Evolutionary conservation across 208 protist species (phyloP), one percentile per base, ranked within the genome.

Genomic region (Novymonas esmeraldas): DNA sequence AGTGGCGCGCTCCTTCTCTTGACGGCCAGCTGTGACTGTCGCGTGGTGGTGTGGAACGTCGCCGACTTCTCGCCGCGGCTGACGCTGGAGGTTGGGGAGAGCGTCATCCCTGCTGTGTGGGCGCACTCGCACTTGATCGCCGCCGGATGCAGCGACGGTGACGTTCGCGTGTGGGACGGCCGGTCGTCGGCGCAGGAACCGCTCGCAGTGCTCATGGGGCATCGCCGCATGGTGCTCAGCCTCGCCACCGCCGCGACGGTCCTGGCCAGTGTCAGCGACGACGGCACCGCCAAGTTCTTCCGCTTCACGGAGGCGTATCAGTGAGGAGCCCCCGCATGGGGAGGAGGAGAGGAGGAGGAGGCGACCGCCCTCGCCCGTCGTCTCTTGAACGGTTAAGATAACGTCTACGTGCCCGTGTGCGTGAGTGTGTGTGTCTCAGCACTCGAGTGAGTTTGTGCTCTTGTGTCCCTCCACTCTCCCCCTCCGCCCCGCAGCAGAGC

Each of bases 131-230:
- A 84, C 54, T 48, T 82, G 16, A 51, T 94, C 16, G 79, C 79
- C 1, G 88, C 84, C 0, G 91, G 91, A 13, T 96, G 86, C 70
- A 93, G 88, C 48, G 91, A 96, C 64, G 91, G 86, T 13, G 63
- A 78, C 38, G 70, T 96, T 5, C 85, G 87, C 16, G 78, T 93
- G 57, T 96, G 88, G 87, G 91, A 96, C 50, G 91, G 85, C 34
- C 77, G 91, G 11, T 84, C 85, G 13, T 28, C 77, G 6, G 58
- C 70, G 26, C 80, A 88, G 62, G 71, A 81, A 44, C 86, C 86
- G 49, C 67, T 87, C 6, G 45, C 39, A 1, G 55, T 65, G 33
- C 62, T 86, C 13, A 89, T 89, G 77, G 91, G 91, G 2, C 91
- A 96, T 59, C 85, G 88, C 28, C 81, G 91, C 28, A 94, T 94